Percentiles rank a stretch among this genome's conserved stretches.
These are phyloP conservation scores for Ampelocalamus luodianensis DNA, from an alignment of 176 grass and related monocot species.

Conservation along the genomic window DNA sequence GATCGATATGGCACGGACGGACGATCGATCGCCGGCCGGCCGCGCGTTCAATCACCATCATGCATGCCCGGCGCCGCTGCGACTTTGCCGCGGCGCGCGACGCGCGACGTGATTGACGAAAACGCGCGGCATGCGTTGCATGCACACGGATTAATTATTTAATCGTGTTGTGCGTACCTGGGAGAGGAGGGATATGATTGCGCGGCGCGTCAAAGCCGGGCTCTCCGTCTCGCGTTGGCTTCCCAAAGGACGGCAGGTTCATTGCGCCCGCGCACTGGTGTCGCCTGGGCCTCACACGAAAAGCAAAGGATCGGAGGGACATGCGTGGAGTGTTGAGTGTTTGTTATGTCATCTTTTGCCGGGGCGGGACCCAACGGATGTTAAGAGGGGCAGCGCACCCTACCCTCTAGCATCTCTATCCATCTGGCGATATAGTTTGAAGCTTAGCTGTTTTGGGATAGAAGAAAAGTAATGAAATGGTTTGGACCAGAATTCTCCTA, in stretches of 20 bases:
- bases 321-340: neutral
- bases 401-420: no score
- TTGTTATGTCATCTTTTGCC: neutral
- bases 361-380: no score
- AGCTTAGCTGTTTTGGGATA: no score
- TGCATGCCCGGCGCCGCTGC: no score
- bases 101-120: neutral
- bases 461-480: no score
- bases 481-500: no score
- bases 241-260: conserved; percentile 3
- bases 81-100: neutral
- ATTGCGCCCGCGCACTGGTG: conserved; percentile 4
- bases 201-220: neutral
- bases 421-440: no score
- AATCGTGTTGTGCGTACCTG: no score
- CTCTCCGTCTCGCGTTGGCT: neutral
- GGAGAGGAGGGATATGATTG: neutral
- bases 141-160: no score
- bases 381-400: no score
- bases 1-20: neutral
- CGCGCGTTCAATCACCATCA: no score
- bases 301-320: neutral
- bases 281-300: neutral
- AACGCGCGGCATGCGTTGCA: neutral
- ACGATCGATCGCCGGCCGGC: no score